Conservation (phyloP, 768 basidiomycete genomes). For the Symmetrospora coprosmae region DNA sequence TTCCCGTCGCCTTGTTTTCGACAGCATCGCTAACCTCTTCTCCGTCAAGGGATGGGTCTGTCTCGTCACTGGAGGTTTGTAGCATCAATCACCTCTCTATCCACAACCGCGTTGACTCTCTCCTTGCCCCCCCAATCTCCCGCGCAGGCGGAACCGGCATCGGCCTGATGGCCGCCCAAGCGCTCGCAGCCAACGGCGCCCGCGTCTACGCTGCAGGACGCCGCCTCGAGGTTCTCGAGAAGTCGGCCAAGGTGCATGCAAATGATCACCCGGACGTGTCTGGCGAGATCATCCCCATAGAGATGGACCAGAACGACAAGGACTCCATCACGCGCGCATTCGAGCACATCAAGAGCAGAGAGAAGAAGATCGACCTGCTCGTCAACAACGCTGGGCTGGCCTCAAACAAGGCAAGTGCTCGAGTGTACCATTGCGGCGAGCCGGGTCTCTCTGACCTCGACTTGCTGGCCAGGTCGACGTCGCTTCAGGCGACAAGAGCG, state of each 20-base stretch:
- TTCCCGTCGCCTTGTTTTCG: background rate
- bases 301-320: conserved; percentile 13
- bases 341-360: conserved; percentile 6
- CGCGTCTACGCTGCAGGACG: conserved; percentile 12
- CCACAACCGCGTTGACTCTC: too few relatives aligned
- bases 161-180: conserved; percentile 18
- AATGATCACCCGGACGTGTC: background rate
- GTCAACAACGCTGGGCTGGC: conserved; percentile 15
- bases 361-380: conserved; percentile 11
- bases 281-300: conserved; percentile 3
- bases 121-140: too few relatives aligned
- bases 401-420: background rate
- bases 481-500: too few relatives aligned
- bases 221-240: conserved; percentile 1
- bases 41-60: conserved; percentile 9
- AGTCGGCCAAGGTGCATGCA: background rate
- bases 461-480: too few relatives aligned
- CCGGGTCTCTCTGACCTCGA: too few relatives aligned
- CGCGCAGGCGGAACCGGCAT: conserved; percentile 15
- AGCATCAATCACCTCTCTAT: too few relatives aligned
- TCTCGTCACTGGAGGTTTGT: conserved; percentile 11
- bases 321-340: background rate
- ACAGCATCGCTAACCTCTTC: conserved; percentile 12
- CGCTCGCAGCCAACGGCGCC: conserved; percentile 7
- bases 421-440: too few relatives aligned